Conservation (phyloP, 352 stramenopile genomes). For the Bremia lactucae region DNA sequence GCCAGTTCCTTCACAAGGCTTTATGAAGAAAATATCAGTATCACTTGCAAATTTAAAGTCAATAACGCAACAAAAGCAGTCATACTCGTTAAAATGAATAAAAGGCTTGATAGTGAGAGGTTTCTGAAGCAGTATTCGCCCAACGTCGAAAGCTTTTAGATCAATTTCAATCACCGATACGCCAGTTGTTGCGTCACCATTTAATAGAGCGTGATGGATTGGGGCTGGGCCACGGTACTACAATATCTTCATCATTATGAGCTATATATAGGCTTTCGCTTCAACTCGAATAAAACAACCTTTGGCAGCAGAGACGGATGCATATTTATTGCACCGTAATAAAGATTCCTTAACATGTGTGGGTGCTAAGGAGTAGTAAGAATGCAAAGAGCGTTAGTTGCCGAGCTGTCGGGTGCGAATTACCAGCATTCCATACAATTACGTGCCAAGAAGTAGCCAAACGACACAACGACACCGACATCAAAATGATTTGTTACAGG, state of each 20-base stretch:
- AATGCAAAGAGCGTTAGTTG: constrained; percentile 1
- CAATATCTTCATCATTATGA: constrained; percentile 3
- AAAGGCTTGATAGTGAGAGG: constrained; percentile 28
- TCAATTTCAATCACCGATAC: constrained; percentile 85
- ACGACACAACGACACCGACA: constrained; percentile 83
- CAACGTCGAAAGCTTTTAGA: constrained; percentile 69
- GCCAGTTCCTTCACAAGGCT: constrained; percentile 45
- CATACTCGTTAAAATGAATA: constrained; percentile 44
- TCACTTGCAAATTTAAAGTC: not conserved
- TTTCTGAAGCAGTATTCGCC: constrained; percentile 60
- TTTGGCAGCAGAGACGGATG: constrained; percentile 80
- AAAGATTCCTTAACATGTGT: constrained; percentile 55
- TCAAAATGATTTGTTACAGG: constrained; percentile 43
- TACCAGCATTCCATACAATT: not conserved
- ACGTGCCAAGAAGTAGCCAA: constrained; percentile 76
- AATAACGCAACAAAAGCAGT: not conserved
- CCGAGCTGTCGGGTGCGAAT: not conserved
- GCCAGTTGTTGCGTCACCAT: constrained; percentile 62
- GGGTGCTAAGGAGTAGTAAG: constrained; percentile 44
- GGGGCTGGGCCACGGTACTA: constrained; percentile 75
- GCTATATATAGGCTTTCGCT: not conserved
- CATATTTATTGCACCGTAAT: constrained; percentile 81
- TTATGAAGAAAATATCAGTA: not conserved
- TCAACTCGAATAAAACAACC: constrained; percentile 11
- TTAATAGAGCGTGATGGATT: constrained; percentile 78